Evolutionary conservation across 2,329 filamentous ascomycete genomes (phyloP).

Genomic region (Escovopsis sp.): DNA sequence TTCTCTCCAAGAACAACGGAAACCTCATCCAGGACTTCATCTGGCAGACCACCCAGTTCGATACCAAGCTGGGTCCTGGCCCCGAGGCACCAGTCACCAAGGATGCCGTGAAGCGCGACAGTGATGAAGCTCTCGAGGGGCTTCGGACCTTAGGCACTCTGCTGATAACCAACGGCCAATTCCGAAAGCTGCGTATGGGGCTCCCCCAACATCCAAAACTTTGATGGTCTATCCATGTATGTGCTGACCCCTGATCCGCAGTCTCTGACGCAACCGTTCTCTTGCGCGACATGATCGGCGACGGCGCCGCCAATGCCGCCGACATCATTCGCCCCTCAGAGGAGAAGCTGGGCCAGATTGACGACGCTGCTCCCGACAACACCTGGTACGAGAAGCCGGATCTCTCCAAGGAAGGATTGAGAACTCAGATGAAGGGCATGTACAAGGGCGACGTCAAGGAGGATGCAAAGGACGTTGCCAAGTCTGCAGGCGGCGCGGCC

Average conservation of each 20-base stretch:
- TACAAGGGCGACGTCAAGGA: slow-evolving; percentile 40
- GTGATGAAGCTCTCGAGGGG: slow-evolving; percentile 68
- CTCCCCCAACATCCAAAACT: neutral
- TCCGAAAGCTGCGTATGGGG: slow-evolving; percentile 68
- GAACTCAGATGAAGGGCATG: slow-evolving; percentile 49
- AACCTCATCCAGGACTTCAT: slow-evolving; percentile 94
- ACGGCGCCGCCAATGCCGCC: slow-evolving; percentile 71
- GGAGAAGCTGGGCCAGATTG: slow-evolving; percentile 62
- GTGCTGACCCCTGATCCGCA: slow-evolving; percentile 13
- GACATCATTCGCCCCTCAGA: slow-evolving; percentile 61
- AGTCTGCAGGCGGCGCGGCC: slow-evolving; percentile 43
- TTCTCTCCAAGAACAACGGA: slow-evolving; percentile 89
- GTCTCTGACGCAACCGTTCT: slow-evolving; percentile 69
- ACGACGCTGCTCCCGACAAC: slow-evolving; percentile 76
- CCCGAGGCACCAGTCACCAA: slow-evolving; percentile 60
- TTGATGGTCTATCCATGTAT: too few relatives aligned
- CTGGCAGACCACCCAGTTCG: slow-evolving; percentile 75
- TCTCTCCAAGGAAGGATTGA: slow-evolving; percentile 54
- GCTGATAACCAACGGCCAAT: slow-evolving; percentile 90
- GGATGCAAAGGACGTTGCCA: slow-evolving; percentile 46
- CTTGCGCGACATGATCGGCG: slow-evolving; percentile 79
- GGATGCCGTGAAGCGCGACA: slow-evolving; percentile 66
- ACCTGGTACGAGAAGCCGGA: slow-evolving; percentile 84
- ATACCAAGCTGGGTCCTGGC: slow-evolving; percentile 42
- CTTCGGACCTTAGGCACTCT: slow-evolving; percentile 78